Evolutionary conservation across 139 green algal species (phyloP).

Genomic region (Chlorella sp.): DNA sequence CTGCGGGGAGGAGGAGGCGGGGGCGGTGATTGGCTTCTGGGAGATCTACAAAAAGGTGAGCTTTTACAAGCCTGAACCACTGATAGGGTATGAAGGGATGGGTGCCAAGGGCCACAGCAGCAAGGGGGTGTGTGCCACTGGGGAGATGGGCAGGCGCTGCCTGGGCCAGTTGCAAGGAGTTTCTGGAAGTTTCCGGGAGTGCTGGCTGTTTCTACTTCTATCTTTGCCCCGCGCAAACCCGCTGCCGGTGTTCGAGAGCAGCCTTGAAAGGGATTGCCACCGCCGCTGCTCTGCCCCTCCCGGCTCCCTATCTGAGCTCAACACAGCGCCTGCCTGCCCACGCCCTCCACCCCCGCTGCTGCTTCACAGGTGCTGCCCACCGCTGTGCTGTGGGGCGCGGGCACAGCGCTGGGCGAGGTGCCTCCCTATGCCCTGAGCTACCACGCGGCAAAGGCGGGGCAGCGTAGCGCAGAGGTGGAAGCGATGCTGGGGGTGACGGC

Average conservation of each 20-base stretch:
- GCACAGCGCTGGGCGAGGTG: conserved; percentile 92
- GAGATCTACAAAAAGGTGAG: conserved; percentile 73
- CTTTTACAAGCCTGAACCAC: background rate
- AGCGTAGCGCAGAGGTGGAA: conserved; percentile 67
- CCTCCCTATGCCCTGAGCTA: conserved; percentile 90
- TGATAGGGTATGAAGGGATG: no score
- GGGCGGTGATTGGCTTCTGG: conserved; percentile 49
- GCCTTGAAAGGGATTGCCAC: no score
- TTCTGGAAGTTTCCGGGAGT: no score
- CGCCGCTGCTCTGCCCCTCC: no score
- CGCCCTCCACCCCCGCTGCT: background rate
- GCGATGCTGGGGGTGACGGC: conserved; percentile 48
- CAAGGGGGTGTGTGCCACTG: no score
- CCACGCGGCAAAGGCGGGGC: conserved; percentile 75
- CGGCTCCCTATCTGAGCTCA: background rate
- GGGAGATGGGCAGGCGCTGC: no score
- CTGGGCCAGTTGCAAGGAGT: no score
- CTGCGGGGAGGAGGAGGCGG: conserved; percentile 57
- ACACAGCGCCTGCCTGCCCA: background rate
- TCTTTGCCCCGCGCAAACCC: no score
- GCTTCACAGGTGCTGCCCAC: conserved; percentile 71
- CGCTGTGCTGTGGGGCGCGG: conserved; percentile 85
- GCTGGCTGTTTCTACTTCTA: no score
- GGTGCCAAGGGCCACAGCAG: no score
- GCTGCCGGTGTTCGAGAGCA: no score